These are phyloP conservation scores for Pyrus bretschneideri DNA, from an alignment of 306 rosid genomes.

Conservation along the genomic window DNA sequence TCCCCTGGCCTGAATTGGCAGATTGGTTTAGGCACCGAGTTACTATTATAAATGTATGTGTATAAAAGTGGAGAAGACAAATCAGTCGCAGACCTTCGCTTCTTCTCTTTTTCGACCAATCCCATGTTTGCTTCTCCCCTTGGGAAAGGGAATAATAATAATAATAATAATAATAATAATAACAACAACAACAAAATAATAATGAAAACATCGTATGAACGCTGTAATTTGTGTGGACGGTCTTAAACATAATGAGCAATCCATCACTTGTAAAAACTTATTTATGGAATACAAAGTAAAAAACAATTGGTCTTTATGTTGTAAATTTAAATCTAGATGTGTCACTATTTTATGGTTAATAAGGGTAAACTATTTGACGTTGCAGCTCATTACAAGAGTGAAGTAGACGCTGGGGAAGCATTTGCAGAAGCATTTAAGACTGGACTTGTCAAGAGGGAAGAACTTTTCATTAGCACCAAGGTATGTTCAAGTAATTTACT, in stretches of 20 bases:
- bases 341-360: too few species aligned
- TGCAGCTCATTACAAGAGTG: constrained; percentile 79
- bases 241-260: too few species aligned
- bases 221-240: too few species aligned
- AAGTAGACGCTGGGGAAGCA: constrained; percentile 76
- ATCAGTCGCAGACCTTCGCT: too few species aligned
- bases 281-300: neutral
- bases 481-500: constrained; percentile 19
- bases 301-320: neutral
- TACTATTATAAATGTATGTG: too few species aligned
- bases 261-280: too few species aligned
- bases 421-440: constrained; percentile 60
- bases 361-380: neutral
- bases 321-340: neutral
- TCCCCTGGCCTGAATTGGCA: too few species aligned
- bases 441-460: constrained; percentile 81
- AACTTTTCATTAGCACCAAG: constrained; percentile 81
- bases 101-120: neutral
- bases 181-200: too few species aligned
- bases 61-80: too few species aligned
- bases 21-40: too few species aligned
- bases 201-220: too few species aligned
- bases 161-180: neutral
- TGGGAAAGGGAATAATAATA: neutral
- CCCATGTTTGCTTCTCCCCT: neutral